Conservation (phyloP, 495 filamentous ascomycete genomes). For the Podospora fimiseda region DNA sequence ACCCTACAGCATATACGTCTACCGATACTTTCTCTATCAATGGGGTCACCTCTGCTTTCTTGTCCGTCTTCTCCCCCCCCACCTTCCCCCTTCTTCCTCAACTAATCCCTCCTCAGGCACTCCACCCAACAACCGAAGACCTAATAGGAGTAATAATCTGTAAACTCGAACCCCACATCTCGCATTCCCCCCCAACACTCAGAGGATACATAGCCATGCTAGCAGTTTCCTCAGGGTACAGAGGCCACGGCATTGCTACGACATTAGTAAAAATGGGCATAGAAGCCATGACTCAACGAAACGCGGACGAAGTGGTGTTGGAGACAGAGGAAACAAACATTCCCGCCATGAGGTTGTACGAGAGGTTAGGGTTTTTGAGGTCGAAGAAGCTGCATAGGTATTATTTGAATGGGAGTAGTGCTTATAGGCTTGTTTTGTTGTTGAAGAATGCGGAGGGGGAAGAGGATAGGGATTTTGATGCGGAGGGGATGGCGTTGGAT, state of each 20-base stretch:
- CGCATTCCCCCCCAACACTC: conserved; percentile 61
- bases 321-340: conserved; percentile 96
- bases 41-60: conserved; percentile 79
- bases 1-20: conserved; percentile 99
- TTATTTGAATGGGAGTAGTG: conserved; percentile 94
- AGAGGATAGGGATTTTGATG: conserved; percentile 25
- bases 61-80: not conserved
- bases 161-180: conserved; percentile 83
- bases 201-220: conserved; percentile 99
- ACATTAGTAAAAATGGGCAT: conserved; percentile 84
- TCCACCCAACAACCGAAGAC: conserved; percentile 48
- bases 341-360: conserved; percentile 88
- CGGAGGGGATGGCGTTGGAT: conserved; percentile 20
- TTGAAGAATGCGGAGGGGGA: conserved; percentile 51
- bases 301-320: conserved; percentile 91
- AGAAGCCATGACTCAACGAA: conserved; percentile 75
- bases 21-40: conserved; percentile 96
- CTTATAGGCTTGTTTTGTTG: conserved; percentile 79
- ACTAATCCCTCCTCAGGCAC: conserved; percentile 52
- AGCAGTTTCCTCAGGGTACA: conserved; percentile 69
- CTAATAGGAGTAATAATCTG: conserved; percentile 88
- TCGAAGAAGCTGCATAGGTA: conserved; percentile 94
- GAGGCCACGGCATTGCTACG: conserved; percentile 87
- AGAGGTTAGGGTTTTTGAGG: conserved; percentile 83
- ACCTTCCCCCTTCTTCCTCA: not conserved